phyloP scores from a whole-genome alignment of 306 rosid genomes.

The Ormosia semicastrata region DNA sequence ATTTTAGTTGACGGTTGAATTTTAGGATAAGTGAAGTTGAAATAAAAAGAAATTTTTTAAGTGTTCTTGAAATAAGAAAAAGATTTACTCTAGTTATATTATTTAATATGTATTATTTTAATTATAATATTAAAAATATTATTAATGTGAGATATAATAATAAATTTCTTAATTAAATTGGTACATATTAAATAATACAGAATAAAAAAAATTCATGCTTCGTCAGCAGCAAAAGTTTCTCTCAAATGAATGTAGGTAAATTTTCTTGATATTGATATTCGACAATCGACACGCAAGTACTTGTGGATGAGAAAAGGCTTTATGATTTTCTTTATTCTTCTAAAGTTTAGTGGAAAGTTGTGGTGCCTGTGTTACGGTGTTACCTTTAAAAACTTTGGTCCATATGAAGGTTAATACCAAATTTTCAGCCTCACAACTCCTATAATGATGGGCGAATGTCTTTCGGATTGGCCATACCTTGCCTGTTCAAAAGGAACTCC shows the following conservation, averaged over 20 bases:
- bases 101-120: too few species aligned
- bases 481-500: background rate
- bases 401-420: background rate
- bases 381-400: background rate
- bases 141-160: too few species aligned
- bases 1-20: too few species aligned
- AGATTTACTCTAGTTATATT: too few species aligned
- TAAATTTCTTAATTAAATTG: too few species aligned
- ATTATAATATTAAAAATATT: too few species aligned
- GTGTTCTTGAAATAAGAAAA: too few species aligned
- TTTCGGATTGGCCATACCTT: background rate
- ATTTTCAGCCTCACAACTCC: background rate
- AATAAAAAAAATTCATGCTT: too few species aligned
- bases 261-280: background rate
- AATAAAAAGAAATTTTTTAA: too few species aligned
- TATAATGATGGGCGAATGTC: background rate
- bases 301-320: background rate
- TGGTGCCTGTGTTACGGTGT: background rate
- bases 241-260: background rate
- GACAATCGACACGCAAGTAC: background rate
- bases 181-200: too few species aligned
- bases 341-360: background rate
- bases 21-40: background rate
- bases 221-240: too few species aligned
- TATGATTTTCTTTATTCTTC: background rate